Percentiles rank a stretch among this genome's conserved stretches.
Evolutionary conservation across 1,284 basidiomycete genomes (phyloP).

Genomic region (Salmacisia buchloeana): DNA sequence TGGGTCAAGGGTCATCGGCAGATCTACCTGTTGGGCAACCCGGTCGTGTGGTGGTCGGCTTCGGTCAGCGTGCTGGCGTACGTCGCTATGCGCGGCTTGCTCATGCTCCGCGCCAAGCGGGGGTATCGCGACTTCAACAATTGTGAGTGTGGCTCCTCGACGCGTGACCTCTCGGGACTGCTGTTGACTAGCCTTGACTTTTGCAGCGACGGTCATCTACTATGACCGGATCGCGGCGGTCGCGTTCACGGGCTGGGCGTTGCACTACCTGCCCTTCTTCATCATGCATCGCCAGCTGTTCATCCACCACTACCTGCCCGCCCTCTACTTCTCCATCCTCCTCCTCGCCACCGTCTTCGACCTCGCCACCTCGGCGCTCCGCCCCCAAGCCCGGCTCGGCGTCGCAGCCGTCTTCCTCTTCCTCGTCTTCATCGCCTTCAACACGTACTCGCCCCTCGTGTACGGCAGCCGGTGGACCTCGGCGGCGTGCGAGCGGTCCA

Average conservation of each 20-base stretch:
- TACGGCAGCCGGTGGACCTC: conserved; percentile 87
- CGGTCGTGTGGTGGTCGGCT: conserved; percentile 83
- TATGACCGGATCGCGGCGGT: conserved; percentile 88
- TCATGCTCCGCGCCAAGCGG: conserved; percentile 81
- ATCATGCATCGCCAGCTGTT: conserved; percentile 93
- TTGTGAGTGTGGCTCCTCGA: conserved; percentile 61
- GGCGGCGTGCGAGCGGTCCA: conserved; percentile 67
- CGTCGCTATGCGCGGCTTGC: conserved; percentile 64
- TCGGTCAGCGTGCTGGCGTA: conserved; percentile 68
- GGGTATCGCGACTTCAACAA: conserved; percentile 86
- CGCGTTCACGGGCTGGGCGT: conserved; percentile 80
- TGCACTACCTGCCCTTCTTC: conserved; percentile 95
- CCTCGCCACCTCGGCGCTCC: conserved; percentile 69
- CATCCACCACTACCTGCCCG: conserved; percentile 93
- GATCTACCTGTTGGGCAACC: conserved; percentile 91
- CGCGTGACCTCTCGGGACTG: too few relatives aligned
- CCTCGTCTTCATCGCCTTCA: conserved; percentile 71
- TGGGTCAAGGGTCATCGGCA: conserved; percentile 96
- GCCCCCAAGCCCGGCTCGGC: conserved; percentile 71
- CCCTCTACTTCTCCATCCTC: conserved; percentile 87
- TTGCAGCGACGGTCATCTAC: conserved; percentile 75
- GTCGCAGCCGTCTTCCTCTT: conserved; percentile 69
- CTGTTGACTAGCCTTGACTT: too few relatives aligned
- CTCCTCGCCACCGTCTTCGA: conserved; percentile 76
- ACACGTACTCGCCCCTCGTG: conserved; percentile 71